Evolutionary conservation across 495 filamentous ascomycete species (phyloP).

Genomic region (Geopyxis carbonaria): DNA sequence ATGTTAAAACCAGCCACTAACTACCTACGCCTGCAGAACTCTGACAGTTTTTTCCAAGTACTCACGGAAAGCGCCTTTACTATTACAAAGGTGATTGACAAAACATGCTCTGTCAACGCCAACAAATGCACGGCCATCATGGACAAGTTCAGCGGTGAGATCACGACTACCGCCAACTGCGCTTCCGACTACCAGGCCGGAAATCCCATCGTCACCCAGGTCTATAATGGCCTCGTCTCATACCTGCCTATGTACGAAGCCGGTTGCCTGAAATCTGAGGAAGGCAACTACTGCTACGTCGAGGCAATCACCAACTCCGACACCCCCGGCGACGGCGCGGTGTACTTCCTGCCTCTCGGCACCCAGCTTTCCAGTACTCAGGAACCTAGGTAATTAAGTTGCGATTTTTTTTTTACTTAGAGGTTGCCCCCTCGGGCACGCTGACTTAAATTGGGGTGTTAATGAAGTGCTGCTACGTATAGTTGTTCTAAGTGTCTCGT

Average conservation of each 20-base stretch:
- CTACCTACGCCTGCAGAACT: slow-evolving; percentile 18
- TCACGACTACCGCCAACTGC: too few relatives aligned
- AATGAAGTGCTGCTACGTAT: too few relatives aligned
- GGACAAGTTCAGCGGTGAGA: slow-evolving; percentile 20
- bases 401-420: too few relatives aligned
- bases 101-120: slow-evolving; percentile 14
- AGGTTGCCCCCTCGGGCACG: too few relatives aligned
- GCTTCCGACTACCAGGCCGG: slow-evolving; percentile 45
- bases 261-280: slow-evolving; percentile 48
- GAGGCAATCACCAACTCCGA: slow-evolving; percentile 62
- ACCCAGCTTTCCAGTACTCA: slow-evolving; percentile 43
- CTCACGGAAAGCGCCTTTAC: slow-evolving; percentile 16
- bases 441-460: too few relatives aligned
- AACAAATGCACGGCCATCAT: slow-evolving; percentile 12
- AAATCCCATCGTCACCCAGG: slow-evolving; percentile 53
- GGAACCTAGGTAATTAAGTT: slow-evolving; percentile 40
- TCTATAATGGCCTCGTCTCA: slow-evolving; percentile 53
- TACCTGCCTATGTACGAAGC: slow-evolving; percentile 65
- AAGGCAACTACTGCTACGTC: slow-evolving; percentile 58
- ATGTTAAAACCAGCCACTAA: slow-evolving; percentile 3
- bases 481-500: too few relatives aligned
- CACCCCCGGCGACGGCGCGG: slow-evolving; percentile 48
- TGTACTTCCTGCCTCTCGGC: slow-evolving; percentile 76
- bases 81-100: slow-evolving; percentile 15
- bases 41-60: slow-evolving; percentile 19